Conservation (phyloP, 352 stramenopile species). For the Aphanomyces euteiches region DNA sequence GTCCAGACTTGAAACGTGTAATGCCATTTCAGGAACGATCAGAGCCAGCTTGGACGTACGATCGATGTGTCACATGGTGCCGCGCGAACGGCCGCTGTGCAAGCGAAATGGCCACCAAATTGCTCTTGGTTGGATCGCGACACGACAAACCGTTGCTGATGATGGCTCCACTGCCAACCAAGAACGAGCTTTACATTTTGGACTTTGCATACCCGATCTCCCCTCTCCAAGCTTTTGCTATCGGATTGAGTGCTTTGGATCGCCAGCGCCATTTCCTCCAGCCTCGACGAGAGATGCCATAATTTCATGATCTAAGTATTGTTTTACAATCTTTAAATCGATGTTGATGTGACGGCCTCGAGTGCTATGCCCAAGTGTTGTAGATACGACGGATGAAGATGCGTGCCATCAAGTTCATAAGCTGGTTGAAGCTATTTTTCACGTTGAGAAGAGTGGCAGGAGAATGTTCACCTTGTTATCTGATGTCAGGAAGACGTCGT, state of each 20-base stretch:
- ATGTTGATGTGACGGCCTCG: background rate
- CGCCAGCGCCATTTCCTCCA: background rate
- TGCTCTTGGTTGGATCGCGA: background rate
- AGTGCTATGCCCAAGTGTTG: background rate
- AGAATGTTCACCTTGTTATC: constrained; percentile 40
- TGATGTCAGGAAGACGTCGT: constrained; percentile 63
- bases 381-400: constrained; percentile 78
- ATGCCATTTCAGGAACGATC: too few relatives aligned
- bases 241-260: background rate
- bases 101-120: background rate
- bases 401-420: constrained; percentile 77
- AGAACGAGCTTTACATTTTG: background rate
- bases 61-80: too few relatives aligned
- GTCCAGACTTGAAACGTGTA: too few relatives aligned
- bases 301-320: too few relatives aligned
- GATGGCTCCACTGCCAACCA: background rate
- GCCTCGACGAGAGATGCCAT: background rate
- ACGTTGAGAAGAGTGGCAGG: background rate
- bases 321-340: too few relatives aligned
- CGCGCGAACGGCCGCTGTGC: background rate
- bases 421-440: constrained; percentile 44
- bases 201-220: background rate
- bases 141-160: background rate
- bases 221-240: constrained; percentile 5
- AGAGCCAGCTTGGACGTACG: too few relatives aligned